Evolutionary conservation across 345 rosid species (phyloP).

Genomic region (Erysimum cheiranthoides): DNA sequence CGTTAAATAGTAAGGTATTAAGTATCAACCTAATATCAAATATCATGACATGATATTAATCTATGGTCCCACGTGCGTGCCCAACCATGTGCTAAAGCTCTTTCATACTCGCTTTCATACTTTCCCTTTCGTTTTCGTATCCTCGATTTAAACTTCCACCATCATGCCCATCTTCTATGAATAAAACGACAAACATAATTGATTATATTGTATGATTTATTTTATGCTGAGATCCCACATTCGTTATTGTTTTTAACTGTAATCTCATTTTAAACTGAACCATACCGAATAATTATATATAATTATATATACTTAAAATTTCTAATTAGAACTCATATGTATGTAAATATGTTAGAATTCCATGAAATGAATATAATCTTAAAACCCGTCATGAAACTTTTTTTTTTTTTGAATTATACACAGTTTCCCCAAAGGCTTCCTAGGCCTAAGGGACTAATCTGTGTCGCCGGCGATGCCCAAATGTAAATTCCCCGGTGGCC

Average conservation of each 20-base stretch:
- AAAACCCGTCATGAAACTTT: neutral
- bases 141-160: conserved; percentile 7
- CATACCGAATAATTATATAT: too few relatives aligned
- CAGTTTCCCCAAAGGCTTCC: too few relatives aligned
- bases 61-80: conserved; percentile 28
- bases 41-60: neutral
- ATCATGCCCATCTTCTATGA: neutral
- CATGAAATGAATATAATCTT: neutral
- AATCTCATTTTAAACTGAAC: neutral
- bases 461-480: too few relatives aligned
- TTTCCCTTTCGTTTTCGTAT: neutral
- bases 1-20: neutral
- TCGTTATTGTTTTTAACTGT: neutral
- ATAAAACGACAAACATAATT: neutral
- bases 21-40: neutral
- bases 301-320: too few relatives aligned
- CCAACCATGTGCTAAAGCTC: conserved; percentile 24
- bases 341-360: too few relatives aligned
- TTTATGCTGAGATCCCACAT: neutral
- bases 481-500: too few relatives aligned
- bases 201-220: neutral
- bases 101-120: neutral
- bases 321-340: too few relatives aligned
- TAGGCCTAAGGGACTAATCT: too few relatives aligned
- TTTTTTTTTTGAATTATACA: too few relatives aligned